These are phyloP conservation scores for Pyrus communis DNA, from an alignment of 306 rosid genomes.

Conservation along the genomic window DNA sequence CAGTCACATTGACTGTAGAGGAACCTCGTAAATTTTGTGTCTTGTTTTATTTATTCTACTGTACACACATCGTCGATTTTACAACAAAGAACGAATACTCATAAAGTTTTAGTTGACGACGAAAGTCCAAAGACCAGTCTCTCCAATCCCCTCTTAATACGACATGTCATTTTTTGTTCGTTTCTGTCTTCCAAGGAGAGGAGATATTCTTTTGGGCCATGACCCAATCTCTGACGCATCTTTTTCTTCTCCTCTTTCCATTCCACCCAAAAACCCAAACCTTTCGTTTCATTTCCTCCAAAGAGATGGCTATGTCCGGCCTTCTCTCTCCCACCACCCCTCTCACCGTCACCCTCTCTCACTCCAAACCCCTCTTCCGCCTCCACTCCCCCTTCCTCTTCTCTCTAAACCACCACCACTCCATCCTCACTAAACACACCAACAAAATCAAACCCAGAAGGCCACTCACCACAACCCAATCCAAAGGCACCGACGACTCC, in stretches of 20 bases:
- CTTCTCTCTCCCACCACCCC: slow-evolving; percentile 25
- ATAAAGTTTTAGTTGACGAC: too few species aligned
- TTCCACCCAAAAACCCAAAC: slow-evolving; percentile 4
- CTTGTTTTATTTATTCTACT: too few species aligned
- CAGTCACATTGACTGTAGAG: too few species aligned
- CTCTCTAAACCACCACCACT: slow-evolving; percentile 9
- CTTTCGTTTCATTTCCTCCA: not conserved
- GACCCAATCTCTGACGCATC: not conserved
- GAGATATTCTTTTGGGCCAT: not conserved
- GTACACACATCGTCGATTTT: too few species aligned
- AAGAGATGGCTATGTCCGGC: slow-evolving; percentile 38
- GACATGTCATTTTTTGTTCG: not conserved
- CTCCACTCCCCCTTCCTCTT: slow-evolving; percentile 26
- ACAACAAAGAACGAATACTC: too few species aligned
- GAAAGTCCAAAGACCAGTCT: too few species aligned
- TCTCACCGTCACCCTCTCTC: slow-evolving; percentile 22
- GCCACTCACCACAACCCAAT: slow-evolving; percentile 40
- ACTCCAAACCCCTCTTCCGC: slow-evolving; percentile 26
- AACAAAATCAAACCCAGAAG: slow-evolving; percentile 27
- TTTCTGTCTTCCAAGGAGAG: not conserved
- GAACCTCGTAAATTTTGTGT: too few species aligned
- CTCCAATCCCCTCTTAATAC: not conserved
- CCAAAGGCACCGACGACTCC: slow-evolving; percentile 51
- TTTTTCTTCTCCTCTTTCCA: not conserved
- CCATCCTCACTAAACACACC: slow-evolving; percentile 20